Percentiles rank a stretch among this genome's conserved stretches.
Evolutionary conservation across 192 early-diverging fungal species (phyloP).

Genomic region (Umbelopsis isabellina): DNA sequence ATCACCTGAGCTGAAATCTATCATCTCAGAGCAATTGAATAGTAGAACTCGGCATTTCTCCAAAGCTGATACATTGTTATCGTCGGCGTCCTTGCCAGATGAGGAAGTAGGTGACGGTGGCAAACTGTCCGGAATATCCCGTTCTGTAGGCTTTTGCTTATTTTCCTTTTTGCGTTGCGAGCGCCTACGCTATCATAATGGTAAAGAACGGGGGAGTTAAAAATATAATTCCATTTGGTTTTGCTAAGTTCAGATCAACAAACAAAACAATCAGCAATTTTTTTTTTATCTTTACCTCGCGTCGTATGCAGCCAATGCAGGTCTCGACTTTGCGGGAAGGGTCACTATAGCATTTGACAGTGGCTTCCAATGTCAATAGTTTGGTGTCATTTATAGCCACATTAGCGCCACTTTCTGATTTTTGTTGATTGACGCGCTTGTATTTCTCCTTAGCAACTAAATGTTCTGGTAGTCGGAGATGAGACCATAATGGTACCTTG

Average conservation of each 20-base stretch:
- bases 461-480: constrained; percentile 80
- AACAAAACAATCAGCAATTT: background rate
- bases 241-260: background rate
- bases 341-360: constrained; percentile 86
- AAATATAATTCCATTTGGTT: background rate
- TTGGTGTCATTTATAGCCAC: constrained; percentile 49
- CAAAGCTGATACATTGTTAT: constrained; percentile 60
- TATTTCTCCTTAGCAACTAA: constrained; percentile 77
- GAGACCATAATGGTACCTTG: constrained; percentile 76
- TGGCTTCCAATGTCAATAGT: constrained; percentile 77
- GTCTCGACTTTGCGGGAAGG: constrained; percentile 73
- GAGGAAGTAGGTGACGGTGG: constrained; percentile 19
- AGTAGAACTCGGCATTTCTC: constrained; percentile 81
- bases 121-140: constrained; percentile 16
- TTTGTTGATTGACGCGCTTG: constrained; percentile 37
- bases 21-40: constrained; percentile 85
- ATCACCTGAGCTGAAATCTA: constrained; percentile 90
- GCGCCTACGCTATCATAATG: constrained; percentile 54
- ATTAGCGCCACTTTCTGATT: constrained; percentile 35
- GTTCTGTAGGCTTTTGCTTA: constrained; percentile 40
- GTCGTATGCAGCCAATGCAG: constrained; percentile 81
- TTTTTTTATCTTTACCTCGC: constrained; percentile 58
- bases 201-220: background rate
- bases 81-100: constrained; percentile 42
- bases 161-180: constrained; percentile 65